phyloP scores from a whole-genome alignment of 345 rosid species.

The Brassica napus region Da-Ae NC_063434.1:27305001-27305500 shows the following conservation, averaged over 20 bases:
- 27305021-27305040: constrained; percentile 14
- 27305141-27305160: constrained; percentile 43
- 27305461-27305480: background rate
- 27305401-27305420: background rate
- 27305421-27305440: constrained; percentile 3
- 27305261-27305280: constrained; percentile 19
- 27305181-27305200: constrained; percentile 30
- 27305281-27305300: constrained; percentile 19
- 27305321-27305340: constrained; percentile 17
- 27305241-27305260: constrained; percentile 25
- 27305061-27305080: constrained; percentile 27
- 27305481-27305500: background rate
- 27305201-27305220: constrained; percentile 35
- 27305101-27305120: background rate
- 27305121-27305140: constrained; percentile 24
- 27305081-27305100: constrained; percentile 27
- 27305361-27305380: constrained; percentile 13
- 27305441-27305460: background rate
- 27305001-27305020: constrained; percentile 38
- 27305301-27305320: constrained; percentile 31
- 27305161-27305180: constrained; percentile 13
- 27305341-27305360: constrained; percentile 6
- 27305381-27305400: constrained; percentile 21
- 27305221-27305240: constrained; percentile 28
- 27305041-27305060: constrained; percentile 15